phyloP scores from a whole-genome alignment of 2,329 filamentous ascomycete species.

The Sphaceloma murrayae region DNA sequence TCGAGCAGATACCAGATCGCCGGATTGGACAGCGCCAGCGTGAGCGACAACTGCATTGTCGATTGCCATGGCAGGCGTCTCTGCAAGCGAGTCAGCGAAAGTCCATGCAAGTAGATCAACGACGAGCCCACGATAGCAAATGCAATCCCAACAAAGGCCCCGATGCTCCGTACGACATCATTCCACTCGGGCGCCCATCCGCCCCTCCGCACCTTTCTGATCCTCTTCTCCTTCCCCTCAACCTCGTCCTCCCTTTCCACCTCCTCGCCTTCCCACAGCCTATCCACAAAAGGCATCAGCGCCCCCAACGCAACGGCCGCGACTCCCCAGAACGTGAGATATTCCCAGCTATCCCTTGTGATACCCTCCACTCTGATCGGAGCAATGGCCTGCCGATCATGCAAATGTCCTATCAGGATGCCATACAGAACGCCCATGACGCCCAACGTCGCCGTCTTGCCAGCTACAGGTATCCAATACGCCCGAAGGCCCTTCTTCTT shows the following conservation, averaged over 20 bases:
- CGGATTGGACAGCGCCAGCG: conserved; percentile 82
- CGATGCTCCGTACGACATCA: conserved; percentile 57
- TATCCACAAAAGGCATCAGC: conserved; percentile 75
- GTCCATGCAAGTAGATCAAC: conserved; percentile 14
- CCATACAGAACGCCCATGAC: conserved; percentile 75
- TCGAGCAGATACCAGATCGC: conserved; percentile 95
- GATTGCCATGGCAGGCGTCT: conserved; percentile 88
- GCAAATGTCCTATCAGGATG: conserved; percentile 67
- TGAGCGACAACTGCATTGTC: conserved; percentile 83
- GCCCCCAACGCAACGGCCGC: conserved; percentile 69
- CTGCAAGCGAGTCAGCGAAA: conserved; percentile 35
- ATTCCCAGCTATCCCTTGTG: conserved; percentile 50
- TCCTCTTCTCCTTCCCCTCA: conserved; percentile 16
- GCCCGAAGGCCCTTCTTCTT: conserved; percentile 23
- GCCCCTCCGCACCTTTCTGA: conserved; percentile 19
- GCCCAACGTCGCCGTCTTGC: conserved; percentile 51
- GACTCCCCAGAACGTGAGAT: conserved; percentile 71
- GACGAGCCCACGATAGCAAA: conserved; percentile 65
- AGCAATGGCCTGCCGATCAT: conserved; percentile 56
- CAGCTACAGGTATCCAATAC: conserved; percentile 37
- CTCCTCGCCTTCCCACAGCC: conserved; percentile 53
- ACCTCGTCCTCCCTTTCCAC: conserved; percentile 25
- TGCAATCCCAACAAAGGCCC: conserved; percentile 62
- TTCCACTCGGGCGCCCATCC: conserved; percentile 58
- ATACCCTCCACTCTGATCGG: conserved; percentile 52